Evolutionary conservation across 2,329 filamentous ascomycete species (phyloP).

Genomic region (Diplodia sapinea): DNA sequence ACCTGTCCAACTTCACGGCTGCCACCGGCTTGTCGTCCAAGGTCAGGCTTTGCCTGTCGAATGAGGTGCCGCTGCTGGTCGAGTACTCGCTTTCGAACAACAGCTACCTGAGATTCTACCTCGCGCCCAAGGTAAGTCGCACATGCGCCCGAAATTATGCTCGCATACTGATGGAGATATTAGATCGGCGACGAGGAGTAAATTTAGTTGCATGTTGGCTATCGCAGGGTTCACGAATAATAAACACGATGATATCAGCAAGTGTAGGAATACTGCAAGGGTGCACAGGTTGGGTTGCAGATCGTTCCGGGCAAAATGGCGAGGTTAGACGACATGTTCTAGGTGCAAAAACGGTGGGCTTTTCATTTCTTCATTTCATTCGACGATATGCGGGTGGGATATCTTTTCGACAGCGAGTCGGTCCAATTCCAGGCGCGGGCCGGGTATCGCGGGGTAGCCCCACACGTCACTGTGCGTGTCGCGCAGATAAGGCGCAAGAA

Average conservation of each 20-base stretch:
- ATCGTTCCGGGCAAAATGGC: conserved; percentile 9
- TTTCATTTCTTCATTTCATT: conserved; percentile 6
- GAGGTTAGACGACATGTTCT: conserved; percentile 24
- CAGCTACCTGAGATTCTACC: conserved; percentile 94
- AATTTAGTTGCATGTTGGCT: conserved; percentile 27
- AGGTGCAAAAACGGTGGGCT: conserved; percentile 27
- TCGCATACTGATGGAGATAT: conserved; percentile 45
- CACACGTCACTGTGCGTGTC: conserved; percentile 31
- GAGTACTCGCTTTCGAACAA: conserved; percentile 83
- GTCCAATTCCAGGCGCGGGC: conserved; percentile 26
- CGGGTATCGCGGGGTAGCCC: conserved; percentile 31
- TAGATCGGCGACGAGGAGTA: conserved; percentile 75
- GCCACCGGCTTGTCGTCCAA: conserved; percentile 79
- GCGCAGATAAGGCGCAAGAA: conserved; percentile 31
- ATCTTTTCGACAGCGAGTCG: conserved; percentile 12
- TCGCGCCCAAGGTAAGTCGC: conserved; percentile 86
- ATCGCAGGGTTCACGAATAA: conserved; percentile 26
- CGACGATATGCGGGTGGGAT: conserved; percentile 1
- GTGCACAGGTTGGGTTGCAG: conserved; percentile 15
- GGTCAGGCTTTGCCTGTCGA: conserved; percentile 93
- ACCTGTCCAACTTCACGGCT: conserved; percentile 99
- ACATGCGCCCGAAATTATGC: conserved; percentile 1
- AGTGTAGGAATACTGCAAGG: conserved; percentile 31
- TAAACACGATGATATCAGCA: conserved; percentile 28
- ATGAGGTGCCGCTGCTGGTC: conserved; percentile 93